Percentiles rank a stretch among this genome's conserved stretches.
Conservation (phyloP, 352 stramenopile genomes). For the Globisporangium apiculatum region DNA sequence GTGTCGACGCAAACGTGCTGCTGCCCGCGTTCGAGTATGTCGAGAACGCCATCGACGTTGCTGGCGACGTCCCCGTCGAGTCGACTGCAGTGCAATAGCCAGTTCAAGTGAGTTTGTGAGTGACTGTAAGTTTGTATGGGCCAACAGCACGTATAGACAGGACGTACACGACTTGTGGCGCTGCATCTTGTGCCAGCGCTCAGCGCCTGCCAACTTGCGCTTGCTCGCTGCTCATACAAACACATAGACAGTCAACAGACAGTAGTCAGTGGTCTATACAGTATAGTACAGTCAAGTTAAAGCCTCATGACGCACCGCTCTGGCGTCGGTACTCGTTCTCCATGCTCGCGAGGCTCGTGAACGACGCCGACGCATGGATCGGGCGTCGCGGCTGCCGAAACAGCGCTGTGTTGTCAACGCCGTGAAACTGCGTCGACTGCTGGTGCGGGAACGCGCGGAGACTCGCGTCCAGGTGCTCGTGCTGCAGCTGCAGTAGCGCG, state of each 20-base stretch:
- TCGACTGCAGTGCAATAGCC: conserved; percentile 21
- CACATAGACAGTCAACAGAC: not conserved
- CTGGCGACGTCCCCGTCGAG: conserved; percentile 40
- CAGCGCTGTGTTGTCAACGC: conserved; percentile 16
- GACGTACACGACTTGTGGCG: conserved; percentile 38
- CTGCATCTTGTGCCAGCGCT: conserved; percentile 66
- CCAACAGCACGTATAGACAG: too few species aligned
- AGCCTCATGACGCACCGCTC: conserved; percentile 19
- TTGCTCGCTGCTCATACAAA: conserved; percentile 33
- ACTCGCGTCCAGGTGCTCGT: conserved; percentile 24
- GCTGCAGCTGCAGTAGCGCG: conserved; percentile 57
- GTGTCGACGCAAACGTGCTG: conserved; percentile 26
- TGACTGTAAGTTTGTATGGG: too few species aligned
- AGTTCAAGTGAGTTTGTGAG: not conserved
- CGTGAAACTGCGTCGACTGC: conserved; percentile 17
- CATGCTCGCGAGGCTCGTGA: conserved; percentile 69
- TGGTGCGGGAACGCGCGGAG: conserved; percentile 39
- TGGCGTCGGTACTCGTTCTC: conserved; percentile 52
- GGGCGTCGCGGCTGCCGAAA: conserved; percentile 22
- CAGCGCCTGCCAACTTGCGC: conserved; percentile 43
- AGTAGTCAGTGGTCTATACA: not conserved
- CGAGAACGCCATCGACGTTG: conserved; percentile 33
- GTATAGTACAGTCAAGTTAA: not conserved
- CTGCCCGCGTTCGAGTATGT: conserved; percentile 11
- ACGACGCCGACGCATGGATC: conserved; percentile 63